Evolutionary conservation across 768 basidiomycete genomes (phyloP), one percentile per base, ranked within the genome.

Genomic region (Phlegmacium glaucopus): DNA sequence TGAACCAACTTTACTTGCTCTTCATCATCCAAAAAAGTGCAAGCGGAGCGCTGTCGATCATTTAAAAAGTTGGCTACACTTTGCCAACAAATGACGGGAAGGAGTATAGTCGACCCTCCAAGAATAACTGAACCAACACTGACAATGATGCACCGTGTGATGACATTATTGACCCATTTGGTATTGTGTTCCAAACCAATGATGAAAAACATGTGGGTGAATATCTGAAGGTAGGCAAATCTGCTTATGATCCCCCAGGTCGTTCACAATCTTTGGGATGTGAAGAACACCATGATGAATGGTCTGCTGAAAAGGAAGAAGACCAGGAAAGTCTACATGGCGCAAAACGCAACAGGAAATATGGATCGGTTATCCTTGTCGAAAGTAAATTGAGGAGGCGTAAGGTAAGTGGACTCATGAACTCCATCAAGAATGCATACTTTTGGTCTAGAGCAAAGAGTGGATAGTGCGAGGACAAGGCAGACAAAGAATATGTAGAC

Each of bases 141-240:
- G 30, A 32, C 30, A 32, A 32, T 8, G 30, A 32, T 13, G 13
- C 30, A 8, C 30, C 13, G 8, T 32, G 9, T 13, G 13, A 32
- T 32, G 13, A 13, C 17, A 12, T 41, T 29, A 15, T 17, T 22
- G 13, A 37, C 22, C 37, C 40, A 18, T 12, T 18, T 8, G 2
- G 32, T 36, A 8, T 38, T 16, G 36, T 42, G 32, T 28, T 26
- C 27, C 27, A 49, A 4, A 10, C 25, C 42, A 9, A 44, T 37
- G 15, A 49, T 37, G 37, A 49, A 49, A 12, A 39, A 38, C 48
- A 49, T 44, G 17, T 44, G 48, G 27, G 44, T 44, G 25, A 44
- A 44, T 3, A 42, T 41, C 42, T 44, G 42, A 4, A 29, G 11
- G 17, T 13, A 39, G 2, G 48, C 17, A 13, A 30, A 41, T 32